Evolutionary conservation across 169 alveolate species (phyloP), one percentile per base, ranked within the genome.

Genomic region (Besnoitia besnoiti): DNA sequence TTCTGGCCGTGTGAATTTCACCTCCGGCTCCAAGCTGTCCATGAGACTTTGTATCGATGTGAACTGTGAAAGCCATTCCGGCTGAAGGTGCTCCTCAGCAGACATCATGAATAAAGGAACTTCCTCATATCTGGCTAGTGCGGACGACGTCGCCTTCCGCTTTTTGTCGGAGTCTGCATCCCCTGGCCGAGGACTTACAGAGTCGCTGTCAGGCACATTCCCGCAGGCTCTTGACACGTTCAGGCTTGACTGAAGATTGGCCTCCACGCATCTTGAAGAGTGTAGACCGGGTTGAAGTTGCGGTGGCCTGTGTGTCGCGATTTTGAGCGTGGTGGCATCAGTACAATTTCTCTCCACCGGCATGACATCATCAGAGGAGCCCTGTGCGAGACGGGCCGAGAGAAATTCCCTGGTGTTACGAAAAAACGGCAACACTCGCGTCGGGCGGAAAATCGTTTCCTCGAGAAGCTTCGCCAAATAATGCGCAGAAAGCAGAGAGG

Each of bases 1-100:
- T 42, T 73, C 82, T 4, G 87, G 87, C 14, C 87, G 87, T 37
- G 87, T 77, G 40, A 77, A 44, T 37, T 3, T 27, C 87, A 77
- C 87, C 55, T 77, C 87, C 12, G 82, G 82, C n/a, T 73, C 82
- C 12, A 73, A 42, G n/a, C 16, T 73, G n/a, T 73, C 82, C 46
- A 21, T 2, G 30, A 73, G 82, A 8, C 21, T 24, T n/a, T 73
- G 82, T 0, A 16, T 73, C 14, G 82, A 42, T 35, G 46, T 73
- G n/a, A 73, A 73, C 82, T 73, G 82, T 42, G 82, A 73, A 19
- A 73, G 46, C 82, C 82, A 73, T 10, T 30, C 82, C 0, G 82
- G 46, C 12, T n/a, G 46, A 39, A 73, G 82, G n/a, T 73, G 82
- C 16, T 73, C 47, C n/a, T 73, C 82, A 27, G 82, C 82, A n/a